A percentile compares a stretch with the other conserved stretches of the same genome.
phyloP scores from a whole-genome alignment of 305 asterid species.

The Solanum aculeatissimum region DNA sequence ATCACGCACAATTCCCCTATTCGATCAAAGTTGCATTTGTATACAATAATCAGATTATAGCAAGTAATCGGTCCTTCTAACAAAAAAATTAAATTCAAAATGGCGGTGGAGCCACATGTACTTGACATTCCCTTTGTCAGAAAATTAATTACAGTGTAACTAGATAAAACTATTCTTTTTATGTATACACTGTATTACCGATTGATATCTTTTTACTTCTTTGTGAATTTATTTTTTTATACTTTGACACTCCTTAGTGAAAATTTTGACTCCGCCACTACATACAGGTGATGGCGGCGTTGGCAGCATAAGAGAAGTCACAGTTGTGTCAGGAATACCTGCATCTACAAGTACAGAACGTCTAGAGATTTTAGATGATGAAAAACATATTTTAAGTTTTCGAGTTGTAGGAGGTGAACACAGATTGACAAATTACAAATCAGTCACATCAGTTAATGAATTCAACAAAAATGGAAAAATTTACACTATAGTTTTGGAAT shows the following conservation, averaged over 20 bases:
- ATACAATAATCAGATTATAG: neutral
- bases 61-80: neutral
- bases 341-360: conserved; percentile 92
- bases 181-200: no score
- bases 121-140: neutral
- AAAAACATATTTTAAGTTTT: conserved; percentile 53
- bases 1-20: neutral
- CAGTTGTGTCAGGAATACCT: conserved; percentile 89
- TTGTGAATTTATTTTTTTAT: neutral
- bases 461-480: conserved; percentile 26
- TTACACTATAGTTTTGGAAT: conserved; percentile 61
- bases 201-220: neutral
- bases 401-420: conserved; percentile 95
- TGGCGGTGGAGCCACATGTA: neutral
- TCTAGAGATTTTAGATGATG: conserved; percentile 70
- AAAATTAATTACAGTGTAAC: no score
- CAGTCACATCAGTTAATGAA: conserved; percentile 82
- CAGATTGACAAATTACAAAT: conserved; percentile 62
- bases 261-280: neutral
- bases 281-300: conserved; percentile 59
- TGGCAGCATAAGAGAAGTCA: conserved; percentile 77
- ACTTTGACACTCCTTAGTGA: neutral
- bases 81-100: neutral
- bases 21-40: neutral
- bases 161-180: no score